phyloP scores from a whole-genome alignment of 2,329 filamentous ascomycete genomes.

The Exserohilum rostratum region DNA sequence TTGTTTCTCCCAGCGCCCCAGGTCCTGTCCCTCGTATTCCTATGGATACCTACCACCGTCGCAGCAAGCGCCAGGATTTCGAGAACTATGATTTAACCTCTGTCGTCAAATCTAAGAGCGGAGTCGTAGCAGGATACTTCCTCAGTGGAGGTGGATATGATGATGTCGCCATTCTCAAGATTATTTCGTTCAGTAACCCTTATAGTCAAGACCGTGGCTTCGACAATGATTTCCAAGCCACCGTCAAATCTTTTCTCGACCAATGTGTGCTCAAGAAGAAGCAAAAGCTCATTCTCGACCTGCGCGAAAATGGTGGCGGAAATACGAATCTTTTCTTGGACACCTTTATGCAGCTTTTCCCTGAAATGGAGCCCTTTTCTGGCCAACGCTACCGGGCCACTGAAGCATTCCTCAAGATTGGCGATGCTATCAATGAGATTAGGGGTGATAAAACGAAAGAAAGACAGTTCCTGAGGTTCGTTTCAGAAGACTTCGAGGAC shows the following conservation, averaged over 20 bases:
- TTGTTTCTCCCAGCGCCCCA: slow-evolving; percentile 14
- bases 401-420: slow-evolving; percentile 26
- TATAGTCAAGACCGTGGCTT: slow-evolving; percentile 10
- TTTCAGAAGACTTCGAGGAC: slow-evolving; percentile 15
- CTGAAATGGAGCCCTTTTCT: slow-evolving; percentile 48
- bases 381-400: slow-evolving; percentile 30
- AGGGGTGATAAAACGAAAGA: slow-evolving; percentile 16
- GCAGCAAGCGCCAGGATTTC: slow-evolving; percentile 27
- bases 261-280: slow-evolving; percentile 55
- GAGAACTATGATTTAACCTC: slow-evolving; percentile 15
- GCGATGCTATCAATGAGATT: slow-evolving; percentile 30
- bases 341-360: slow-evolving; percentile 60
- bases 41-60: slow-evolving; percentile 20
- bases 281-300: slow-evolving; percentile 66
- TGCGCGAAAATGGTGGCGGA: slow-evolving; percentile 66
- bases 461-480: slow-evolving; percentile 6
- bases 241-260: slow-evolving; percentile 51
- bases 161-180: slow-evolving; percentile 52
- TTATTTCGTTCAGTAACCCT: slow-evolving; percentile 48
- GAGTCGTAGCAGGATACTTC: slow-evolving; percentile 52
- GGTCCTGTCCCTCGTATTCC: slow-evolving; percentile 31
- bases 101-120: slow-evolving; percentile 22
- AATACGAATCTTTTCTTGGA: slow-evolving; percentile 42
- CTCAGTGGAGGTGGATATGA: slow-evolving; percentile 43
- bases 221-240: slow-evolving; percentile 38